Base-by-base conservation (phyloP, 176 grass and related monocot genomes). In the Bothriochloa decipiens region DNA sequence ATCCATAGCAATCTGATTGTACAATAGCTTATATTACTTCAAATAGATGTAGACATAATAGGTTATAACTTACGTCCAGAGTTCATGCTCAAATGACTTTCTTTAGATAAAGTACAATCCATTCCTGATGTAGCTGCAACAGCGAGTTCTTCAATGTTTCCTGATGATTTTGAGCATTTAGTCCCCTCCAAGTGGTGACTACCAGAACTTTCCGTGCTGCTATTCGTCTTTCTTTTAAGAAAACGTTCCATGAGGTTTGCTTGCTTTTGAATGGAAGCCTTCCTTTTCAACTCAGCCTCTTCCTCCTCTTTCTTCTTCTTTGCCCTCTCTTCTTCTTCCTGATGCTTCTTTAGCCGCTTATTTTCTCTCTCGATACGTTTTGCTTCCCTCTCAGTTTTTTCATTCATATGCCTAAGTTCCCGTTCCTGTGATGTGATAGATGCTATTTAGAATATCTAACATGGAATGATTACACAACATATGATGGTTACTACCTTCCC, bases 201-300 rank as follows among this genome's bases (percentile, higher is more conserved):
- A 16, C 61, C 79, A 67, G 76, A 50, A 49, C 67, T 61, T 75
- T 88, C 74, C 15, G 55, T 82, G 58, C 27, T 72, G 13, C 45
- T 80, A 75, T 35, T 45, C 17, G 85, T 83, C 42, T 92, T 89
- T 65, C 72, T 78, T 74, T 79, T 94, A 42, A 94, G 70, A 64
- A 94, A 88, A 28, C 78, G 61, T 61, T 94, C 84, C 92, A 94
- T 94, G 76, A 94, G 79, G 68, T 39, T 85, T 36, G 87, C 89
- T 77, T 94, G 92, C 69, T 90, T 94, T 78, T 87, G 67, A 50
- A 89, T 68, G 62, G 28, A 36, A 62, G 71, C 74, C 65, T 87
- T 71, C 29, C 77, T 89, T 73, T 86, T 94, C 70, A 88, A 64
- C 68, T 90, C 87, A 23, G 84, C 84, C 45, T 91, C 77, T 88